Conservation (phyloP, 2,329 filamentous ascomycete genomes). For the Beauveria pseudobassiana region DNA sequence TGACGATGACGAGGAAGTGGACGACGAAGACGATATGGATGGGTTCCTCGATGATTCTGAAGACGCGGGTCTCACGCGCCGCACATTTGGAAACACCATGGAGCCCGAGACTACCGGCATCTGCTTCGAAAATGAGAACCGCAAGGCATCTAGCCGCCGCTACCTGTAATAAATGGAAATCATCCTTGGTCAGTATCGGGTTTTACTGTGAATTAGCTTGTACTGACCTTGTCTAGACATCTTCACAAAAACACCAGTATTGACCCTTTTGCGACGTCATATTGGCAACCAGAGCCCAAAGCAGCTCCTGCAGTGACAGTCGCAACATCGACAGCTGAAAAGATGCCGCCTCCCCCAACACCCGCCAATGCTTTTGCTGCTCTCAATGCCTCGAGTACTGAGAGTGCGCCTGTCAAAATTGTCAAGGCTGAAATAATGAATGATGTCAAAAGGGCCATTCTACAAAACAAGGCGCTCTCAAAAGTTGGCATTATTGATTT, state of each 20-base stretch:
- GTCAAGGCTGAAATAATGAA: slow-evolving; percentile 33
- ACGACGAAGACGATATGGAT: slow-evolving; percentile 79
- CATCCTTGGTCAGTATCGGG: slow-evolving; percentile 53
- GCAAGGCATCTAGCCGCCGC: slow-evolving; percentile 41
- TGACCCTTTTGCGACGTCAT: slow-evolving; percentile 75
- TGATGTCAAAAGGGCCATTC: slow-evolving; percentile 34
- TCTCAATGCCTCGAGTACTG: slow-evolving; percentile 17
- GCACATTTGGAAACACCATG: slow-evolving; percentile 59
- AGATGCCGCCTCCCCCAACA: slow-evolving; percentile 26
- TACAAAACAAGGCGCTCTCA: slow-evolving; percentile 31
- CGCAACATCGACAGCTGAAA: slow-evolving; percentile 8
- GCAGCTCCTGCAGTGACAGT: slow-evolving; percentile 17
- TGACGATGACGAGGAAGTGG: slow-evolving; percentile 60
- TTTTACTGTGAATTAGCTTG: background rate
- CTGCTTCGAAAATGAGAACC: slow-evolving; percentile 64
- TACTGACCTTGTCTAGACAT: slow-evolving; percentile 14
- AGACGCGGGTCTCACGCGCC: slow-evolving; percentile 49
- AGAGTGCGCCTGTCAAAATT: slow-evolving; percentile 21
- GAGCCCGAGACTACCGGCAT: slow-evolving; percentile 73
- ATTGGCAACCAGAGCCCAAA: slow-evolving; percentile 57
- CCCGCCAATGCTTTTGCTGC: slow-evolving; percentile 31
- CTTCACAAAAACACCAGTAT: slow-evolving; percentile 48
- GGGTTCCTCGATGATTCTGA: slow-evolving; percentile 86
- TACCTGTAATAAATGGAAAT: slow-evolving; percentile 65
- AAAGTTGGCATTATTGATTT: slow-evolving; percentile 35